phyloP scores from a whole-genome alignment of 108 stramenopile species.

The Conticribra weissflogii region DNA sequence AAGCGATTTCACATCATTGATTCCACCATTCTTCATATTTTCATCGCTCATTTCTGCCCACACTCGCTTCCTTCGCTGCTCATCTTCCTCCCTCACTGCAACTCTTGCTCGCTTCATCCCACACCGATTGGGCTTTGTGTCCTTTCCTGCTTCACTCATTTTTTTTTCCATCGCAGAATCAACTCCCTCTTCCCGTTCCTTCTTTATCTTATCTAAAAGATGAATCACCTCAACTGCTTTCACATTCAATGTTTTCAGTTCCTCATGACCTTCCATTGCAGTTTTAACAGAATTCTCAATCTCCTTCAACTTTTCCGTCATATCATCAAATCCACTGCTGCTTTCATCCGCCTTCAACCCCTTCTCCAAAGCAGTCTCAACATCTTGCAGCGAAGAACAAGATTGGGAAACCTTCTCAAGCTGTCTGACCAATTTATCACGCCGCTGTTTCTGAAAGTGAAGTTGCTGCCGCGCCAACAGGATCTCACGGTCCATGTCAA shows the following conservation, averaged over 20 bases:
- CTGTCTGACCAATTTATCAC: constrained; percentile 22
- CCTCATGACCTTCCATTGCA: constrained; percentile 36
- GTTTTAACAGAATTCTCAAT: constrained; percentile 21
- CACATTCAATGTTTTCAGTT: constrained; percentile 34
- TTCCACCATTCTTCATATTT: background rate
- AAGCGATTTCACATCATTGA: background rate
- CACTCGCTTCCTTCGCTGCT: constrained; percentile 19
- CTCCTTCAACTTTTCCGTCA: background rate
- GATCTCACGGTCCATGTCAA: constrained; percentile 30
- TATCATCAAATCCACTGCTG: background rate
- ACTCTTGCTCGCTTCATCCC: background rate
- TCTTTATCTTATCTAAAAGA: constrained; percentile 40
- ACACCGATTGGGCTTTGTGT: background rate
- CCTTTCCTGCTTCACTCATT: background rate
- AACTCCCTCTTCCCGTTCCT: constrained; percentile 23
- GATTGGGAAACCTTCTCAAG: constrained; percentile 11
- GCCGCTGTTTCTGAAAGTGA: constrained; percentile 33
- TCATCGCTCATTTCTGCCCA: constrained; percentile 21
- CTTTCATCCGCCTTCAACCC: background rate
- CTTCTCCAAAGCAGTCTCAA: constrained; percentile 26
- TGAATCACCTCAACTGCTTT: constrained; percentile 37
- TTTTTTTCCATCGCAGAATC: background rate
- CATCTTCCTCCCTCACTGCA: constrained; percentile 15
- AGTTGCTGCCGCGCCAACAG: constrained; percentile 23
- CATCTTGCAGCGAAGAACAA: constrained; percentile 5